Evolutionary conservation across 1,284 basidiomycete genomes (phyloP).

Genomic region (Pisolithus thermaeus): DNA sequence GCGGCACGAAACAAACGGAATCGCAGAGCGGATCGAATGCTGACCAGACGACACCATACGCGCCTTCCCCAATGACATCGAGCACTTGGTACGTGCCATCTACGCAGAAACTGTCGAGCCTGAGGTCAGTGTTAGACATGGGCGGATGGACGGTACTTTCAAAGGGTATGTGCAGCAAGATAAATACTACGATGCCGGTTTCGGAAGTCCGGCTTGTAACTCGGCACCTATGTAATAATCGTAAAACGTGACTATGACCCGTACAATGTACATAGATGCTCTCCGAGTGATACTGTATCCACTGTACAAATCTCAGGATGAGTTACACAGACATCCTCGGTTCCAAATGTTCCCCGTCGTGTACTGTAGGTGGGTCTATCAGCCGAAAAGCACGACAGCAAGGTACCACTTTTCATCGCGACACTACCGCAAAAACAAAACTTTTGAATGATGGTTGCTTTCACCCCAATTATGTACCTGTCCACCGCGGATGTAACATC

Average conservation of each 20-base stretch:
- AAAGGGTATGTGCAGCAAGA: too few relatives aligned
- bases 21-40: slow-evolving; percentile 2
- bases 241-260: not conserved
- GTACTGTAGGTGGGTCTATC: too few relatives aligned
- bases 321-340: not conserved
- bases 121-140: slow-evolving; percentile 16
- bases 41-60: slow-evolving; percentile 79
- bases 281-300: too few relatives aligned
- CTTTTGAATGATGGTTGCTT: too few relatives aligned
- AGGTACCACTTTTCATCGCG: too few relatives aligned
- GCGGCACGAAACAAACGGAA: not conserved
- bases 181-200: too few relatives aligned
- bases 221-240: not conserved
- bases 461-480: too few relatives aligned
- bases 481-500: too few relatives aligned
- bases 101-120: slow-evolving; percentile 26
- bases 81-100: slow-evolving; percentile 75
- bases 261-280: too few relatives aligned
- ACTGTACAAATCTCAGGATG: too few relatives aligned
- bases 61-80: slow-evolving; percentile 86
- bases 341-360: not conserved
- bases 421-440: too few relatives aligned
- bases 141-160: not conserved
- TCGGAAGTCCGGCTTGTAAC: not conserved
- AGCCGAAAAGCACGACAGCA: too few relatives aligned